phyloP scores from a whole-genome alignment of 148 eudicot genomes.

The Selenicereus undatus region DNA sequence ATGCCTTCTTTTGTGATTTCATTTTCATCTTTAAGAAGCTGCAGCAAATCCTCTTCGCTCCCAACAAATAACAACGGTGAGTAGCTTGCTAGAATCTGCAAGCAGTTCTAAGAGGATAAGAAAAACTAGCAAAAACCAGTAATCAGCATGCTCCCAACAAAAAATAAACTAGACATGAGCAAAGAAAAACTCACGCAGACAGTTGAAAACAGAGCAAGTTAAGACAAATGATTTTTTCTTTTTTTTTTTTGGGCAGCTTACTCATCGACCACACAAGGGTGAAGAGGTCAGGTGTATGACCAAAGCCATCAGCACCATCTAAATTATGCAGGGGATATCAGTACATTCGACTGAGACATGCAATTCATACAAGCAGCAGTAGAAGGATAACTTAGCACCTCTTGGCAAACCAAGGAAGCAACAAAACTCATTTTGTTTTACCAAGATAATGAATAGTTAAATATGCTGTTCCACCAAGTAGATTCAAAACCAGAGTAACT shows the following conservation, averaged over 20 bases:
- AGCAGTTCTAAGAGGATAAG: constrained; percentile 14
- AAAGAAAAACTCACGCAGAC: neutral
- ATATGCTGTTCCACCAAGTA: too few species aligned
- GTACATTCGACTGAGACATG: neutral
- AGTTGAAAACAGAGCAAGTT: neutral
- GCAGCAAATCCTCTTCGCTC: constrained; percentile 74
- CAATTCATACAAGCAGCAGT: neutral
- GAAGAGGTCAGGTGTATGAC: neutral
- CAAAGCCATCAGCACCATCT: neutral
- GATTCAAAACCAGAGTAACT: too few species aligned
- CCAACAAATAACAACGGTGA: constrained; percentile 73
- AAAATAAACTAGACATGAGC: neutral
- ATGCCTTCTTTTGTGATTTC: constrained; percentile 90
- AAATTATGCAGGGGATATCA: neutral
- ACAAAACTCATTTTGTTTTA: neutral
- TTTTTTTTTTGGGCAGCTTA: neutral
- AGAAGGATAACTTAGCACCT: neutral
- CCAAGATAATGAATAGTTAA: neutral
- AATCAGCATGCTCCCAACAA: neutral
- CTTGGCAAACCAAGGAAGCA: neutral
- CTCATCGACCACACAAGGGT: neutral
- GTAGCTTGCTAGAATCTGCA: constrained; percentile 88
- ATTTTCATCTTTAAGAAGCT: constrained; percentile 81
- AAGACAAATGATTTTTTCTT: neutral
- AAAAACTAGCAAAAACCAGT: neutral